phyloP scores from a whole-genome alignment of 768 basidiomycete species.

The Rubroboletus satanas region DNA sequence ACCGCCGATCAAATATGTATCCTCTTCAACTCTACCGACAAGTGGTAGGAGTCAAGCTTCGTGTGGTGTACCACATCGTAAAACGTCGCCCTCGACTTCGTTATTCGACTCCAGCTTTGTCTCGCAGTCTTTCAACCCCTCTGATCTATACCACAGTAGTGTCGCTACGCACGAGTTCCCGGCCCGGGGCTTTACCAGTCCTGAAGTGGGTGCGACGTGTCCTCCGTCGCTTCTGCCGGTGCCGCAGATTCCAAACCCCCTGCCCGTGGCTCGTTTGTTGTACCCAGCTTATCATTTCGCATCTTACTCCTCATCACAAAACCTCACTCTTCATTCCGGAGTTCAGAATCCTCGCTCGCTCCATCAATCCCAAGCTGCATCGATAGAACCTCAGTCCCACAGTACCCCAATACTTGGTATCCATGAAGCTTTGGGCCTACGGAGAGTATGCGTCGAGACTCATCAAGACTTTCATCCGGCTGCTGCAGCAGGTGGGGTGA shows the following conservation, averaged over 20 bases:
- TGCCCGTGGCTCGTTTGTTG: background rate
- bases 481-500: background rate
- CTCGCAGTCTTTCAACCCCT: slow-evolving; percentile 2
- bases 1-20: background rate
- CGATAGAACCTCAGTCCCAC: background rate
- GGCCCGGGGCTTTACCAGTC: background rate
- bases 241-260: background rate
- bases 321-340: background rate
- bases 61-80: background rate
- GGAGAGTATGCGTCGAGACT: background rate
- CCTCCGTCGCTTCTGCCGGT: slow-evolving; percentile 2
- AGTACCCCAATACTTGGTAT: background rate
- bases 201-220: background rate
- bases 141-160: slow-evolving; percentile 19
- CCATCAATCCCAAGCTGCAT: background rate
- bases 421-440: background rate
- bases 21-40: background rate
- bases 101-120: background rate
- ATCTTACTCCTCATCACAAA: background rate
- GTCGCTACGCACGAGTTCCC: slow-evolving; percentile 7
- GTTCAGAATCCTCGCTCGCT: background rate
- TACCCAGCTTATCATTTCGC: background rate
- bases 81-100: slow-evolving; percentile 4
- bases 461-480: background rate
- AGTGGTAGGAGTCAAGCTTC: background rate